Conservation (phyloP, 306 rosid species). For the Malus orientalis region DNA sequence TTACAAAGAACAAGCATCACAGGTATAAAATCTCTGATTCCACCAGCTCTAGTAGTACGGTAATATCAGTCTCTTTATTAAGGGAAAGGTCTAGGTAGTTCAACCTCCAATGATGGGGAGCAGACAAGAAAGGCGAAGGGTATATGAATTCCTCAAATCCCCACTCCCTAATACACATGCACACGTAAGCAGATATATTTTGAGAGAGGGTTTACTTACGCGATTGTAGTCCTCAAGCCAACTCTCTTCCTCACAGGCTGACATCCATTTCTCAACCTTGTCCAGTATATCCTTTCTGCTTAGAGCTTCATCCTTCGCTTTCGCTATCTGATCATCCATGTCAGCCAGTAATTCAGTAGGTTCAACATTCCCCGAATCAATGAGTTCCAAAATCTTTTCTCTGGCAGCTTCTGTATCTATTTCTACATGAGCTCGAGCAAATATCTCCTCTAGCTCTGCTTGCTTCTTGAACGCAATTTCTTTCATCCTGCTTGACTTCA, state of each 20-base stretch:
- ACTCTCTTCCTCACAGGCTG: conserved; percentile 99
- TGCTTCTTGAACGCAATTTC: conserved; percentile 98
- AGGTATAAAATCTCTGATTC: no score
- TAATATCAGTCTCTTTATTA: background rate
- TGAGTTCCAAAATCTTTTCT: conserved; percentile 75
- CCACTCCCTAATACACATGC: background rate
- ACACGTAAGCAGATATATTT: background rate
- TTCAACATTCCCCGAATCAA: conserved; percentile 78
- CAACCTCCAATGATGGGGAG: background rate
- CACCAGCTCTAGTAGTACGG: background rate
- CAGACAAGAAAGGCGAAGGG: background rate
- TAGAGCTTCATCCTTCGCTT: conserved; percentile 85
- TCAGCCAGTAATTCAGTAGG: conserved; percentile 85
- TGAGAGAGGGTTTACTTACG: conserved; percentile 36
- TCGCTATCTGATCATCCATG: conserved; percentile 89
- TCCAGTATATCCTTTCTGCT: conserved; percentile 98
- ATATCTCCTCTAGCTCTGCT: conserved; percentile 84
- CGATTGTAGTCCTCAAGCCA: conserved; percentile 99
- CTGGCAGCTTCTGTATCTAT: conserved; percentile 84
- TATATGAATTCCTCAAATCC: background rate
- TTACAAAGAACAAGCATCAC: background rate
- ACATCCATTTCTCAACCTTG: conserved; percentile 99
- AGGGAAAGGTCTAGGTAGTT: background rate
- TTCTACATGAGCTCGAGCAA: conserved; percentile 77
- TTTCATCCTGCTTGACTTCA: conserved; percentile 96